Evolutionary conservation across 306 rosid genomes (phyloP), one percentile per base, ranked within the genome.

Genomic region (Coriaria nepalensis): DNA sequence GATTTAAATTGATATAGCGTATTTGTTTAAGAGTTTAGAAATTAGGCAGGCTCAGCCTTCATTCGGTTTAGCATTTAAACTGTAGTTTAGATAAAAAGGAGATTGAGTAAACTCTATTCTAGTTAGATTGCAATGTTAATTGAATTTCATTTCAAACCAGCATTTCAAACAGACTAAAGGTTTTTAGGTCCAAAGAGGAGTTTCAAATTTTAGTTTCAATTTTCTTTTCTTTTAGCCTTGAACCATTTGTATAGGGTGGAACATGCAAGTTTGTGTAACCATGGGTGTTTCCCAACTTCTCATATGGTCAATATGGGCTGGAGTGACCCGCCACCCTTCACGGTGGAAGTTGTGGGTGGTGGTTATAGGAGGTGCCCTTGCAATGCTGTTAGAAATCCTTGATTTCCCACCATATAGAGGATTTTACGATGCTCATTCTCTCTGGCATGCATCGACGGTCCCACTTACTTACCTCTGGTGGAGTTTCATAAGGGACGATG

Each of bases 401-500:
- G 90, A 86, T 45, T 81, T 86, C 45, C 81, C 93, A 33, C 93
- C 96, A 9, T 74, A 63, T 56, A 10, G 57, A 56, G 93, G 93
- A 33, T 63, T 74, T 46, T 1, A 77, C 10, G 94, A 86, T 57
- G 76, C 90, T 49, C 86, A 79, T 64, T 81, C 86, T 32, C 64
- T 82, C 49, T 77, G 83, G 90, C 83, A 79, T 20, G 90, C 83
- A 62, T 52, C 80, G 32, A 82, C 84, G 39, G 49, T 86, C 59
- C 96, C 96, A 9, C 57, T 86, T 15, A 79, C 94, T 13, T 74
- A 61, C 53, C 35, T 82, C 9, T 77, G 83, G 96, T 86, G 96
- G 96, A 79, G 86, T 71, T 86, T 86, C 51, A 64, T 72, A 44
- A 65, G 71, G 61, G 94, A 82, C 10, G 96, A 86, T 63, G 87